Percentiles rank a stretch among this genome's conserved stretches.
Evolutionary conservation across 2,329 filamentous ascomycete genomes (phyloP).

Genomic region (Sphaerulina populicola): DNA sequence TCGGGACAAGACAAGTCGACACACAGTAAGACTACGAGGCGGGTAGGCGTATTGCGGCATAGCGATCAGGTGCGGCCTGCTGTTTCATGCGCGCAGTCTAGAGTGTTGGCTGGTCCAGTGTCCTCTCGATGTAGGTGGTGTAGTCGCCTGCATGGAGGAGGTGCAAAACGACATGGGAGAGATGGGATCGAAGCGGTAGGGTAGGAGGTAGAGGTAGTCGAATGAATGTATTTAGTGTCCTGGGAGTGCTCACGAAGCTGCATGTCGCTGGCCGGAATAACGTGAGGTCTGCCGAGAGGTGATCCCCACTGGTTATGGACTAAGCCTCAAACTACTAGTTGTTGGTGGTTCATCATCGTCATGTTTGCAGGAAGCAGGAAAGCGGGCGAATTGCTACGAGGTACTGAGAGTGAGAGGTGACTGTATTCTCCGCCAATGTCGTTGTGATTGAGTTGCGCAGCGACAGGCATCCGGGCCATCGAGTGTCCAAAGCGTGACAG

Average conservation of each 20-base stretch:
- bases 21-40: background rate
- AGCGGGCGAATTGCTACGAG: background rate
- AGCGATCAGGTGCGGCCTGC: background rate
- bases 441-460: background rate
- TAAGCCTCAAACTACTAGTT: background rate
- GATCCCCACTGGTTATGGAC: background rate
- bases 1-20: conserved; percentile 4
- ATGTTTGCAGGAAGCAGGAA: background rate
- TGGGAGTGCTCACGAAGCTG: background rate
- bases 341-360: background rate
- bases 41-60: background rate
- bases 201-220: no score
- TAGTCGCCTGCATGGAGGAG: background rate
- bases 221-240: background rate
- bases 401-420: no score
- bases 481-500: no score
- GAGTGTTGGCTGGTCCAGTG: background rate
- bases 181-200: no score
- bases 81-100: background rate
- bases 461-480: background rate
- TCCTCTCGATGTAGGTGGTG: background rate
- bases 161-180: background rate
- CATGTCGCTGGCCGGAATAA: background rate
- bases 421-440: background rate
- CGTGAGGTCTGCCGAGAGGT: background rate